Conservation (phyloP, 352 stramenopile species). For the Globisporangium alternatum region DNA sequence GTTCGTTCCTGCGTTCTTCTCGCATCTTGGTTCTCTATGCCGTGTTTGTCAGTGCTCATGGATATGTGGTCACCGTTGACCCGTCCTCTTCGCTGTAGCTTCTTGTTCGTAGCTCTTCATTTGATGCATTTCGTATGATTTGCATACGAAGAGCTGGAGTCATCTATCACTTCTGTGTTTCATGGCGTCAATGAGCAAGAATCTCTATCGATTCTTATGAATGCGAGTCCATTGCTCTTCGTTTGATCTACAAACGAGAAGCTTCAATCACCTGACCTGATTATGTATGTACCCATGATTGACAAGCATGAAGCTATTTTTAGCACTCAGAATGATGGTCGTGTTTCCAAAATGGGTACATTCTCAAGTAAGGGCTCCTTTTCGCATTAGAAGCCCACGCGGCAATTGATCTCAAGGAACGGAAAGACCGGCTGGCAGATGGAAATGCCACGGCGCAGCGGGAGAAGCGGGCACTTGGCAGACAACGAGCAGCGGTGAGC, state of each 20-base stretch:
- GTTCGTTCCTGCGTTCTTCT: background rate
- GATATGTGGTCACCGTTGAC: background rate
- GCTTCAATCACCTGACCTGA: background rate
- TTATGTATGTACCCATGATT: slow-evolving; percentile 4
- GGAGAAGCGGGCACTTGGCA: background rate
- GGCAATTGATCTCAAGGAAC: background rate
- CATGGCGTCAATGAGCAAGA: no score
- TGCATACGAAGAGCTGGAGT: no score
- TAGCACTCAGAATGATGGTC: slow-evolving; percentile 4
- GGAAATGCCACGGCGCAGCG: slow-evolving; percentile 4
- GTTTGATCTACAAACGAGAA: background rate
- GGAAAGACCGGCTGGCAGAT: background rate
- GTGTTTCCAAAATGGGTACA: slow-evolving; percentile 8
- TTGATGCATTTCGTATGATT: no score
- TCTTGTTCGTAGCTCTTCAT: background rate
- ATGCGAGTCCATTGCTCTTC: background rate
- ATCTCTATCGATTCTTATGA: no score
- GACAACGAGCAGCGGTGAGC: slow-evolving; percentile 9
- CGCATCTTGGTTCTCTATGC: background rate
- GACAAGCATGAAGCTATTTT: slow-evolving; percentile 11
- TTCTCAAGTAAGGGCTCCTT: background rate
- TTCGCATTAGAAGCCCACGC: background rate
- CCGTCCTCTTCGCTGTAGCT: background rate
- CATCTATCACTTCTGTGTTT: no score
- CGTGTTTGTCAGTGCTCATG: background rate